These are phyloP conservation scores for Ceratocystis eucalypticola DNA, from an alignment of 2,329 filamentous ascomycete species.

Conservation along the genomic window DNA sequence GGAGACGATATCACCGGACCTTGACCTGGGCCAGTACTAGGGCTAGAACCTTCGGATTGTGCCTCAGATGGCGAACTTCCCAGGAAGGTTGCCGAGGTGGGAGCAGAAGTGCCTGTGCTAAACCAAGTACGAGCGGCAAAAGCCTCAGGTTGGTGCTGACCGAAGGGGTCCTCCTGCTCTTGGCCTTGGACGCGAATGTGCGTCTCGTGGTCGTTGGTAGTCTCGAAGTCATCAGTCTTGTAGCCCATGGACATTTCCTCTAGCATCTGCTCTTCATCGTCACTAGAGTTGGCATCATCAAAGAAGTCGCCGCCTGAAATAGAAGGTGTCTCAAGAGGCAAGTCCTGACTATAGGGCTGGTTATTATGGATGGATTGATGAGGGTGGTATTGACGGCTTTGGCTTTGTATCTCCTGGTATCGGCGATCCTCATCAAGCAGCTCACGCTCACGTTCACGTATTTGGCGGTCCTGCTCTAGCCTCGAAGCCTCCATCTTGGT, in stretches of 20 bases:
- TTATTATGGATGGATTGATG: not conserved
- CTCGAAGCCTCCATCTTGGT: conserved; percentile 51
- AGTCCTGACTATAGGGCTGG: not conserved
- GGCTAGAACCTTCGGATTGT: not conserved
- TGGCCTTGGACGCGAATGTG: not conserved
- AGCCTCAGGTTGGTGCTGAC: not conserved
- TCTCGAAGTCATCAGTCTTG: conserved; percentile 68
- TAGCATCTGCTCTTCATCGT: conserved; percentile 62
- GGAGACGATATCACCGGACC: not conserved
- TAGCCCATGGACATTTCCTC: conserved; percentile 83
- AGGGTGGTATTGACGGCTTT: not conserved
- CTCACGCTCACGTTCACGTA: conserved; percentile 22
- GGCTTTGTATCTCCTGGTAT: conserved; percentile 21
- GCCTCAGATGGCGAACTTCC: conserved; percentile 3
- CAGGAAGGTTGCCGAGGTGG: conserved; percentile 14
- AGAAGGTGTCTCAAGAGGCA: conserved; percentile 9
- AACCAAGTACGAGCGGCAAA: conserved; percentile 17
- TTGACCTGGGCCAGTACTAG: not conserved
- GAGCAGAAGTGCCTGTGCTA: conserved; percentile 15
- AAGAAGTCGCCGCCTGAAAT: conserved; percentile 31
- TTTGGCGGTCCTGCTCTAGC: conserved; percentile 39
- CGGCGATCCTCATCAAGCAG: conserved; percentile 26
- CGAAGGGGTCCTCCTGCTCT: not conserved
- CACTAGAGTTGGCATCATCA: conserved; percentile 50
- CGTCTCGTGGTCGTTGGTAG: conserved; percentile 26